Conservation (phyloP, 1,139 yeast species). For the Hansenula lynferdii region DNA sequence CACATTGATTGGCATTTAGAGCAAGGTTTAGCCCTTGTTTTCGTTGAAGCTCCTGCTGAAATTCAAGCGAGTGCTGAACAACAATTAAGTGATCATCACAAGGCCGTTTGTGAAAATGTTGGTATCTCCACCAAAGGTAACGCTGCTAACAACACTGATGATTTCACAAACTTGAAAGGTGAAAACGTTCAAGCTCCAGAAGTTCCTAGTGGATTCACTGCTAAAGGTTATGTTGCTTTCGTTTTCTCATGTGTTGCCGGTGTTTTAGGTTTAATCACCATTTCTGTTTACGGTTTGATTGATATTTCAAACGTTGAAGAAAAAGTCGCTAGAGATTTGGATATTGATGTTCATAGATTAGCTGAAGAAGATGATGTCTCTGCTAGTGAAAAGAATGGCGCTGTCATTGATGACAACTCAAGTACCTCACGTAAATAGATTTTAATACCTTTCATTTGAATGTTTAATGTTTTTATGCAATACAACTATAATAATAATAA, state of each 20-base stretch:
- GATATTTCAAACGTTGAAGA: conserved; percentile 60
- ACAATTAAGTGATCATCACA: conserved; percentile 50
- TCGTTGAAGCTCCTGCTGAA: conserved; percentile 70
- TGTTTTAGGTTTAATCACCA: conserved; percentile 68
- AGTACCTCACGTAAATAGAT: conserved; percentile 2
- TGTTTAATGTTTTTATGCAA: conserved; percentile 3
- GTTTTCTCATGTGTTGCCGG: conserved; percentile 78
- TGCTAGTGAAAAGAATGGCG: no score
- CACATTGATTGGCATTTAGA: conserved; percentile 93
- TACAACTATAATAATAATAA: neutral
- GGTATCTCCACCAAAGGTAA: conserved; percentile 58
- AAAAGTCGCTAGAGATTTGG: conserved; percentile 45
- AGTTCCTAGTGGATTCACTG: conserved; percentile 85
- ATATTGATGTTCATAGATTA: conserved; percentile 34
- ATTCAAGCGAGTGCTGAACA: conserved; percentile 48
- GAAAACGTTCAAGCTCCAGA: conserved; percentile 59
- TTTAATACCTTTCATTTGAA: neutral
- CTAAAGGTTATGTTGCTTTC: conserved; percentile 85
- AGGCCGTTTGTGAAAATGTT: conserved; percentile 50
- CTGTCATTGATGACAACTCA: conserved; percentile 2
- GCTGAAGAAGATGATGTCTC: conserved; percentile 26
- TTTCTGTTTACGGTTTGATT: conserved; percentile 77
- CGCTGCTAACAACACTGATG: conserved; percentile 78
- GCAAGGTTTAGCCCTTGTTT: conserved; percentile 75
- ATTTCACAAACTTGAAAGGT: conserved; percentile 65